Percentiles rank a stretch among this genome's conserved stretches.
Evolutionary conservation across 1,284 basidiomycete genomes (phyloP).

Genomic region (Cutaneotrichosporon dermatis): DNA sequence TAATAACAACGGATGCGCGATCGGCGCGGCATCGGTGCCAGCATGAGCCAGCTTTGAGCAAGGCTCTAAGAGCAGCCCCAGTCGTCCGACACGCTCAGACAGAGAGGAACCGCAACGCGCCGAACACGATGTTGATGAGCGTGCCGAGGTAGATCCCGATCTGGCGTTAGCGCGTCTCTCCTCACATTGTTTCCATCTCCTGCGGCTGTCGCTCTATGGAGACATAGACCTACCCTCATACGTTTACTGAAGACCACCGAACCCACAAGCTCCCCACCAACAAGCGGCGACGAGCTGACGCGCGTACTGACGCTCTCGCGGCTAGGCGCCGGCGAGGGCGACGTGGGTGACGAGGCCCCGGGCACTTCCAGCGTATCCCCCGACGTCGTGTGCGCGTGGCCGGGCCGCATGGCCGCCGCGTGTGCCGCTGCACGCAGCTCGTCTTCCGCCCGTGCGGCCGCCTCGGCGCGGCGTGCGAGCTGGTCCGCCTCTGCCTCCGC

Average conservation of each 20-base stretch:
- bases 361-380: not conserved
- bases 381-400: not conserved
- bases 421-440: slow-evolving; percentile 9
- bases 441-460: slow-evolving; percentile 8
- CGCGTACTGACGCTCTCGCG: slow-evolving; percentile 11
- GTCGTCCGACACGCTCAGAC: too few relatives aligned
- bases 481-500: slow-evolving; percentile 40
- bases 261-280: slow-evolving; percentile 30
- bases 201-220: too few relatives aligned
- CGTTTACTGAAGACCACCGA: slow-evolving; percentile 40
- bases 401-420: slow-evolving; percentile 8
- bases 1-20: too few relatives aligned
- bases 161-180: slow-evolving; percentile 14
- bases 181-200: too few relatives aligned
- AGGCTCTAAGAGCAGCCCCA: too few relatives aligned
- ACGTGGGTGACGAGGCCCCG: not conserved
- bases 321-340: not conserved
- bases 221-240: slow-evolving; percentile 41
- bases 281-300: slow-evolving; percentile 26
- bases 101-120: slow-evolving; percentile 36
- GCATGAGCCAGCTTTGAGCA: too few relatives aligned
- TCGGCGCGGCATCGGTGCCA: too few relatives aligned
- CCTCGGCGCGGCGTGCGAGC: slow-evolving; percentile 8
- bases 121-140: slow-evolving; percentile 40
- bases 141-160: slow-evolving; percentile 45